These are phyloP conservation scores for Lepiota venenata DNA, from an alignment of 768 basidiomycete genomes.

Conservation along the genomic window DNA sequence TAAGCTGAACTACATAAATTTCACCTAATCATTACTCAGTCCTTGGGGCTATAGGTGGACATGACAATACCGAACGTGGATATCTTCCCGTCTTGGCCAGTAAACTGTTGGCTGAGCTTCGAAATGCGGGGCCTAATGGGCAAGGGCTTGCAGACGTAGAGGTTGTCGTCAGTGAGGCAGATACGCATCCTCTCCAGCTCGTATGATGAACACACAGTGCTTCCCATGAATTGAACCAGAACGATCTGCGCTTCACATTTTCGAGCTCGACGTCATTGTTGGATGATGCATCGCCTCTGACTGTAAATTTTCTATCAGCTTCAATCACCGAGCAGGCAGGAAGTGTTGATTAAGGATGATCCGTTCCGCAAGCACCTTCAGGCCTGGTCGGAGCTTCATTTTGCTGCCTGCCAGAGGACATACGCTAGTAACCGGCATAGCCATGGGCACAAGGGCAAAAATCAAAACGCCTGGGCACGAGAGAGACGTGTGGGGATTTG, in stretches of 20 bases:
- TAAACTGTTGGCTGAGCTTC: conserved; percentile 55
- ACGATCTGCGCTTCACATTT: background rate
- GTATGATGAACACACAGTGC: conserved; percentile 35
- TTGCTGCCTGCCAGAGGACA: background rate
- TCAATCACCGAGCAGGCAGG: background rate
- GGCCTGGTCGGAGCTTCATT: conserved; percentile 2
- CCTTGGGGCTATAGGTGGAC: conserved; percentile 56
- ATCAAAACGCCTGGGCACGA: too few relatives aligned
- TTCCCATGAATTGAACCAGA: conserved; percentile 3
- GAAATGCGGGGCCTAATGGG: conserved; percentile 26
- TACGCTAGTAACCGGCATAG: background rate
- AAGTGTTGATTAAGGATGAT: background rate
- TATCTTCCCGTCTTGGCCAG: conserved; percentile 76
- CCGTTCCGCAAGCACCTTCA: conserved; percentile 4
- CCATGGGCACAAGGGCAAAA: background rate
- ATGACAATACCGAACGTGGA: conserved; percentile 94
- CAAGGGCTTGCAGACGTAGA: conserved; percentile 41
- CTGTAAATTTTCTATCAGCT: background rate
- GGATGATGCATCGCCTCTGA: background rate
- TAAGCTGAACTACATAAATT: conserved; percentile 38
- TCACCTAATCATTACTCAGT: conserved; percentile 24
- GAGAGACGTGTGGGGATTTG: background rate
- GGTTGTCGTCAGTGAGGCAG: conserved; percentile 69
- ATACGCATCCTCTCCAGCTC: conserved; percentile 72
- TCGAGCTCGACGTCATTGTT: background rate